These are phyloP conservation scores for Taphrina betulina DNA, from an alignment of 1,139 yeast genomes.

Conservation along the genomic window DNA sequence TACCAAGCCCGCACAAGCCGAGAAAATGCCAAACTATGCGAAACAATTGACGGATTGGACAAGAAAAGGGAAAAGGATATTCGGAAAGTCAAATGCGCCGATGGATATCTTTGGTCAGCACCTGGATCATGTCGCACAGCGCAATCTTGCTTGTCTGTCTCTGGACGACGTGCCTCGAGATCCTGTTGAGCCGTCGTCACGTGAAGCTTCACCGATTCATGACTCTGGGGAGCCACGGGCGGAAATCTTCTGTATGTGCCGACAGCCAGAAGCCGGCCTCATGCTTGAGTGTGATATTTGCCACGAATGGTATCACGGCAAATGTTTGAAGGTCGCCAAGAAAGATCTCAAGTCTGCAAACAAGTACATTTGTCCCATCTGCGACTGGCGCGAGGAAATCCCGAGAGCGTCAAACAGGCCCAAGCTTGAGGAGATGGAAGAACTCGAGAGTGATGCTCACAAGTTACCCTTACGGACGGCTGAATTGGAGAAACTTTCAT, in stretches of 20 bases:
- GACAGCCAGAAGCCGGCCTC: slow-evolving; percentile 62
- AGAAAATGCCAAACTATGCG: slow-evolving; percentile 40
- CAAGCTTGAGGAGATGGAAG: slow-evolving; percentile 45
- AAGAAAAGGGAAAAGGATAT: slow-evolving; percentile 47
- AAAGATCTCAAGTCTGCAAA: slow-evolving; percentile 45
- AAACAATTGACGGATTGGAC: slow-evolving; percentile 51
- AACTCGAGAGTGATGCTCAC: slow-evolving; percentile 40
- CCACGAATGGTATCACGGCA: slow-evolving; percentile 70
- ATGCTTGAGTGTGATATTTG: slow-evolving; percentile 82
- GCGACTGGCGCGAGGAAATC: slow-evolving; percentile 50
- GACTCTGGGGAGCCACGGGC: slow-evolving; percentile 40
- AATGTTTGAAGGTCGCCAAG: slow-evolving; percentile 54
- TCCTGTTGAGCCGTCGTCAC: slow-evolving; percentile 34
- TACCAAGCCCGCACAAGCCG: slow-evolving; percentile 30
- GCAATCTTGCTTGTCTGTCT: slow-evolving; percentile 48
- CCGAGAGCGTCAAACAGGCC: slow-evolving; percentile 46
- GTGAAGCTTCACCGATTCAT: slow-evolving; percentile 38
- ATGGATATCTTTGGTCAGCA: slow-evolving; percentile 44
- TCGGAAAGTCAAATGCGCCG: slow-evolving; percentile 47
- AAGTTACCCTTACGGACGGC: slow-evolving; percentile 42
- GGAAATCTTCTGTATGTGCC: slow-evolving; percentile 64
- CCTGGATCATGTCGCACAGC: slow-evolving; percentile 45
- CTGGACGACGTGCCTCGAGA: slow-evolving; percentile 45
- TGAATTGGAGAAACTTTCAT: slow-evolving; percentile 41
- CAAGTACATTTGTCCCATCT: slow-evolving; percentile 65